These are phyloP conservation scores for Yarrowia galli DNA, from an alignment of 1,139 yeast genomes.

Conservation along the genomic window DNA sequence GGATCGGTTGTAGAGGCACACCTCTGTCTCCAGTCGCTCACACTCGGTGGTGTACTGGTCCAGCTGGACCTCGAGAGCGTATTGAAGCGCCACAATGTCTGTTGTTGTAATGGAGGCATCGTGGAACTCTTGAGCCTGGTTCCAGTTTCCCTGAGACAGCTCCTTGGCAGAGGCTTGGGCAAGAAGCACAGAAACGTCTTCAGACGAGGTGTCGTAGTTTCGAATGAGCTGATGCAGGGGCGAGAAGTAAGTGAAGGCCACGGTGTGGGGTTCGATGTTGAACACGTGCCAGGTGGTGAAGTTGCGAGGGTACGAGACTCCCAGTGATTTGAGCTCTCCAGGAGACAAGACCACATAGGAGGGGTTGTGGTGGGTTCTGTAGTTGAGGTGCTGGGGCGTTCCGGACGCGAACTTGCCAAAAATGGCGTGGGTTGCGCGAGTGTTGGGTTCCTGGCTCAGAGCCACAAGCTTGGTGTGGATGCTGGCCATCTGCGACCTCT, in stretches of 20 bases:
- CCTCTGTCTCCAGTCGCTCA: constrained; percentile 31
- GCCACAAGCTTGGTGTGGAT: constrained; percentile 18
- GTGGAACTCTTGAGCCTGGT: constrained; percentile 32
- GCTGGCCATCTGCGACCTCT: constrained; percentile 13
- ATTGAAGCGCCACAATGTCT: constrained; percentile 28
- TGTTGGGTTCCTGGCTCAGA: constrained; percentile 12
- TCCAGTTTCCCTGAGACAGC: constrained; percentile 34
- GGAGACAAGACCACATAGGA: constrained; percentile 37
- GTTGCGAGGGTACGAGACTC: constrained; percentile 10
- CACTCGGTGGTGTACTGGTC: constrained; percentile 30
- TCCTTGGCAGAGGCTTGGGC: constrained; percentile 34
- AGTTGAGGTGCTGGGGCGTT: constrained; percentile 12
- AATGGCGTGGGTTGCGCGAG: constrained; percentile 10
- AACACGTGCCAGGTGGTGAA: constrained; percentile 36
- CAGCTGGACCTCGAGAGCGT: constrained; percentile 29
- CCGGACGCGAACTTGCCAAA: constrained; percentile 4
- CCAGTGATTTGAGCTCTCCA: constrained; percentile 25
- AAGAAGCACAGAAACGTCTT: constrained; percentile 16
- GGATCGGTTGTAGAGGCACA: constrained; percentile 26
- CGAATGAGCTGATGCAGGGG: constrained; percentile 31
- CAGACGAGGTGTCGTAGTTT: constrained; percentile 14
- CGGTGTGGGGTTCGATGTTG: constrained; percentile 34
- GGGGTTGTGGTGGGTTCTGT: constrained; percentile 14
- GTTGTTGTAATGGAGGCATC: constrained; percentile 16
- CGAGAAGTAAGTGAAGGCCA: constrained; percentile 34